These are phyloP conservation scores for Penicillium bialowiezense DNA, from an alignment of 495 filamentous ascomycete genomes.

Conservation along the genomic window DNA sequence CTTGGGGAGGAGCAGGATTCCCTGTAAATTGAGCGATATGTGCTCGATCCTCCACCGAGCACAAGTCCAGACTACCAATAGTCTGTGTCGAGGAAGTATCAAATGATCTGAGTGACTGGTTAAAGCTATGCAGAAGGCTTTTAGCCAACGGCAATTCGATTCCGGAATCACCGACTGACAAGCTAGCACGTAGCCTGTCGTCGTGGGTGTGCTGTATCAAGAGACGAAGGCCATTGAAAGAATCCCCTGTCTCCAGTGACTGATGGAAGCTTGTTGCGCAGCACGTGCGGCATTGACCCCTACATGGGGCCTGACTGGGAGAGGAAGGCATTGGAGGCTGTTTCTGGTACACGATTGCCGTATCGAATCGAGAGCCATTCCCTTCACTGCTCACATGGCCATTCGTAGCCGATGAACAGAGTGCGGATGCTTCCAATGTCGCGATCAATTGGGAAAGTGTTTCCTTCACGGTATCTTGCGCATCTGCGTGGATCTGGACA, in stretches of 20 bases:
- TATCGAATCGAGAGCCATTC: not conserved
- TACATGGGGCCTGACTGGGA: not conserved
- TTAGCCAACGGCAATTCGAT: constrained; percentile 9
- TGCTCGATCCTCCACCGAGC: constrained; percentile 5
- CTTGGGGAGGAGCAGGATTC: constrained; percentile 6
- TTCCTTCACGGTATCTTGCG: constrained; percentile 7
- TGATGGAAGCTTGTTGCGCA: not conserved
- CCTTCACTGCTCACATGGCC: not conserved
- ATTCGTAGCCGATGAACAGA: not conserved
- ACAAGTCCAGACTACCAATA: constrained; percentile 11
- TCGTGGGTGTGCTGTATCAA: constrained; percentile 7
- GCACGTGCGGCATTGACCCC: constrained; percentile 5
- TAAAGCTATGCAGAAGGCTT: constrained; percentile 19
- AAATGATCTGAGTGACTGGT: constrained; percentile 13
- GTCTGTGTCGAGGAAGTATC: not conserved
- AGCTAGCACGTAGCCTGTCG: constrained; percentile 5
- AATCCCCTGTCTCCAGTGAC: not conserved
- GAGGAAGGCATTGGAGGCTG: not conserved
- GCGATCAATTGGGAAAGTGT: constrained; percentile 3
- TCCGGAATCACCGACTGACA: constrained; percentile 1
- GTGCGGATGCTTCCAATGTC: not conserved
- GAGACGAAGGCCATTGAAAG: constrained; percentile 4
- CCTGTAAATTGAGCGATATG: constrained; percentile 10
- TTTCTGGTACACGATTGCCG: constrained; percentile 9
- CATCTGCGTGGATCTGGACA: constrained; percentile 14